Evolutionary conservation across 768 basidiomycete genomes (phyloP).

Genomic region (Roridomyces roridus): DNA sequence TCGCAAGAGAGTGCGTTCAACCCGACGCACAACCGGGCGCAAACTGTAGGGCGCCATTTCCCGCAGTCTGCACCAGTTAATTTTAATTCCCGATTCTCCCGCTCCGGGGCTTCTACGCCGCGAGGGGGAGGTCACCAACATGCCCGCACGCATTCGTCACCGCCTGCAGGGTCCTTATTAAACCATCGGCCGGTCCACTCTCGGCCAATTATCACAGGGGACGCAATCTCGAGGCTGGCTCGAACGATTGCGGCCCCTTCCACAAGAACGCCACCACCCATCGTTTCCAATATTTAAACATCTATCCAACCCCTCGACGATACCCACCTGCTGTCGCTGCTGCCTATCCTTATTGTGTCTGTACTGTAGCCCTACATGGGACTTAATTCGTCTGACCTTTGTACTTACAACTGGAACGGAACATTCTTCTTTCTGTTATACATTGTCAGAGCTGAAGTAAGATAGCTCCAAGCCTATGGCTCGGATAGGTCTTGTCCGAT

Average conservation of each 20-base stretch:
- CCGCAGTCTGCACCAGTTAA: constrained; percentile 36
- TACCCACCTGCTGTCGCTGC: neutral
- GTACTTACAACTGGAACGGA: constrained; percentile 4
- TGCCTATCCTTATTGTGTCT: constrained; percentile 14
- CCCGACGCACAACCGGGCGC: constrained; percentile 58
- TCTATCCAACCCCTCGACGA: neutral
- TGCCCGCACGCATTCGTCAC: constrained; percentile 71
- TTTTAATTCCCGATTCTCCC: constrained; percentile 38
- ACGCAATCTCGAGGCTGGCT: constrained; percentile 70
- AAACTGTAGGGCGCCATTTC: constrained; percentile 56
- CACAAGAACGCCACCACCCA: constrained; percentile 28
- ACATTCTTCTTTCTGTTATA: neutral
- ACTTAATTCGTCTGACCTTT: too few relatives aligned
- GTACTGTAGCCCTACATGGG: too few relatives aligned
- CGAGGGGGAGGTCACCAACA: constrained; percentile 50
- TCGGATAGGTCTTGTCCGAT: constrained; percentile 84
- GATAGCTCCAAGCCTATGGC: constrained; percentile 92
- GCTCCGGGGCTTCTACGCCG: constrained; percentile 53
- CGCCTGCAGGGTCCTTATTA: constrained; percentile 45
- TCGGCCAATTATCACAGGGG: constrained; percentile 77
- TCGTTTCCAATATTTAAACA: constrained; percentile 33
- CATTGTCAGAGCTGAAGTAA: constrained; percentile 75
- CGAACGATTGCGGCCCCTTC: constrained; percentile 57
- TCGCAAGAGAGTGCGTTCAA: constrained; percentile 34
- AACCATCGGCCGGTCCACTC: constrained; percentile 49